Evolutionary conservation across 208 protist species (phyloP).

Genomic region (Tritrichomonas musculus): DNA sequence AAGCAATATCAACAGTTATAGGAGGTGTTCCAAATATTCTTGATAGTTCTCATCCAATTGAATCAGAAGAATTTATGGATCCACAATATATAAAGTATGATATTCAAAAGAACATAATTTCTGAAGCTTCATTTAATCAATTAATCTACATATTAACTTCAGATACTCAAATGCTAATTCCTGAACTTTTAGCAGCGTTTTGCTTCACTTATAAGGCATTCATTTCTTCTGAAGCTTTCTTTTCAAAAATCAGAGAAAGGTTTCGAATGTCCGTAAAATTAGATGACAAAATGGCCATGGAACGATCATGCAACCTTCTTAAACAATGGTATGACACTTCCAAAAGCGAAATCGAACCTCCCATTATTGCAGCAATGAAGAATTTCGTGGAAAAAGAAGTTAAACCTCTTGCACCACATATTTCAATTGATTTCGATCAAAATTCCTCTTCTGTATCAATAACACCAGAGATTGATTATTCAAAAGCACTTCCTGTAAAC

Average conservation of each 20-base stretch:
- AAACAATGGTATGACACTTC: background rate
- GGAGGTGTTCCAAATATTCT: background rate
- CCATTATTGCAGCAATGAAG: background rate
- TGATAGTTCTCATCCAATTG: background rate
- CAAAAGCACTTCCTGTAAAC: background rate
- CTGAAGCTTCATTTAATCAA: background rate
- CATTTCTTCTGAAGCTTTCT: background rate
- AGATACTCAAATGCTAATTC: background rate
- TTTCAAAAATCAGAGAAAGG: background rate
- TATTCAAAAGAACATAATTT: too few species aligned
- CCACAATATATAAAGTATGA: background rate
- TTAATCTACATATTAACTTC: background rate
- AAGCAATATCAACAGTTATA: background rate
- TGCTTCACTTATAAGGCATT: background rate
- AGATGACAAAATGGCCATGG: background rate
- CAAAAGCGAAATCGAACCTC: background rate
- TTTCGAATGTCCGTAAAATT: background rate
- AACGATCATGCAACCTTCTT: too few species aligned
- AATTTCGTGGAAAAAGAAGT: background rate
- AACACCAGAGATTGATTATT: background rate
- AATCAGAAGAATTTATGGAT: background rate
- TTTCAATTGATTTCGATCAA: too few species aligned
- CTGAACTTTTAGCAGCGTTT: background rate
- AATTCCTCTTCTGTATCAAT: too few species aligned
- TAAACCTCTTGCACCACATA: background rate